phyloP scores from a whole-genome alignment of 345 rosid species.

The Pugionium dolabratum region DNA sequence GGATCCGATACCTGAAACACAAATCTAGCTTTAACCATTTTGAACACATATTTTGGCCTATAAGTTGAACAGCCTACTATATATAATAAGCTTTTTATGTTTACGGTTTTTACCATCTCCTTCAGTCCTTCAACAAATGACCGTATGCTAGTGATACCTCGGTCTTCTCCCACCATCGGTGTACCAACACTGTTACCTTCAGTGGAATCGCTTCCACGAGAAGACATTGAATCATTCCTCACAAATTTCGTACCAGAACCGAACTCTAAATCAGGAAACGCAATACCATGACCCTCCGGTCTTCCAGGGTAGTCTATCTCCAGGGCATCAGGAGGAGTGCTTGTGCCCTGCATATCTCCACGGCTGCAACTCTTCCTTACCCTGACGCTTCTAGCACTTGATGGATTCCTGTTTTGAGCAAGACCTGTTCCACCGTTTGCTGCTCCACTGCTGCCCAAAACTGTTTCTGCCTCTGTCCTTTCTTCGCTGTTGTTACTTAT shows the following conservation, averaged over 20 bases:
- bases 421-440: constrained; percentile 41
- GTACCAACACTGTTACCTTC: constrained; percentile 54
- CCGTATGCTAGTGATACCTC: constrained; percentile 71
- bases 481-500: constrained; percentile 45
- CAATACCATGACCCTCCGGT: constrained; percentile 53
- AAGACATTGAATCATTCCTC: constrained; percentile 81
- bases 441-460: constrained; percentile 36
- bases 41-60: constrained; percentile 32
- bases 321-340: constrained; percentile 68
- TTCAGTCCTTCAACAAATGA: constrained; percentile 82
- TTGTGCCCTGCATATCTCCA: constrained; percentile 52
- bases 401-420: constrained; percentile 50
- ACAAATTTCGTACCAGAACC: constrained; percentile 41
- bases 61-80: constrained; percentile 26
- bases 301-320: constrained; percentile 67
- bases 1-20: constrained; percentile 37
- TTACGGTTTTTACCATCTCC: constrained; percentile 57
- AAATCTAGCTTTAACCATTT: constrained; percentile 27
- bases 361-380: constrained; percentile 61
- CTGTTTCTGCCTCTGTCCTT: constrained; percentile 22
- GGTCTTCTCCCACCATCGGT: constrained; percentile 49
- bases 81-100: background rate
- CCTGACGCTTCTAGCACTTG: constrained; percentile 53
- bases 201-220: constrained; percentile 65
- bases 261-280: constrained; percentile 47